Evolutionary conservation across 345 rosid species (phyloP).

Genomic region (Populus davidiana): DNA sequence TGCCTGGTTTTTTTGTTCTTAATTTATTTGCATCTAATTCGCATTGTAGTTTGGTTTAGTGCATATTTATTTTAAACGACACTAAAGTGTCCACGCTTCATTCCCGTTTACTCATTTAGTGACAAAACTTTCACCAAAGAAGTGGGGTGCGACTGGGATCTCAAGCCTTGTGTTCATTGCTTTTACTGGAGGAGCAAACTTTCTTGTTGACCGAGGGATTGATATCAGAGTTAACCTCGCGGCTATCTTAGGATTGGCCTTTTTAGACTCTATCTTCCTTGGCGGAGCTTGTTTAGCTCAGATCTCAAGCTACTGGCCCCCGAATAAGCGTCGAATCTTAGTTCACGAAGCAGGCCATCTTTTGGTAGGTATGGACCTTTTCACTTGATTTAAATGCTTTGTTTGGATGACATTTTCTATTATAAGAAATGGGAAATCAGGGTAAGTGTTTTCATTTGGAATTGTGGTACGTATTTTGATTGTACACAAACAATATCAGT

Average conservation of each 20-base stretch:
- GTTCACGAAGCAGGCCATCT: constrained; percentile 98
- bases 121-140: constrained; percentile 71
- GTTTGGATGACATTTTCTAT: neutral
- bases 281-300: constrained; percentile 87
- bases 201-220: constrained; percentile 69
- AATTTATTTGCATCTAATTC: neutral
- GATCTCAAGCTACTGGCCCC: constrained; percentile 93
- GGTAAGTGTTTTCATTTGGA: neutral
- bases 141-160: constrained; percentile 75
- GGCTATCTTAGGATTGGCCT: constrained; percentile 58
- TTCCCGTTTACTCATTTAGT: constrained; percentile 33
- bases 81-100: neutral
- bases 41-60: neutral
- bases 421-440: neutral
- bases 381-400: constrained; percentile 6
- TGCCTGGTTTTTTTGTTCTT: neutral
- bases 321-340: constrained; percentile 69
- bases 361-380: constrained; percentile 51
- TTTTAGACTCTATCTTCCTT: constrained; percentile 63
- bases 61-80: neutral
- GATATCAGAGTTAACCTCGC: constrained; percentile 77
- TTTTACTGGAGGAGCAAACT: constrained; percentile 63
- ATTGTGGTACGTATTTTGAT: neutral
- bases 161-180: constrained; percentile 55
- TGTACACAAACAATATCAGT: neutral